Conservation (phyloP, 345 rosid genomes). For the Angophora floribunda region DNA sequence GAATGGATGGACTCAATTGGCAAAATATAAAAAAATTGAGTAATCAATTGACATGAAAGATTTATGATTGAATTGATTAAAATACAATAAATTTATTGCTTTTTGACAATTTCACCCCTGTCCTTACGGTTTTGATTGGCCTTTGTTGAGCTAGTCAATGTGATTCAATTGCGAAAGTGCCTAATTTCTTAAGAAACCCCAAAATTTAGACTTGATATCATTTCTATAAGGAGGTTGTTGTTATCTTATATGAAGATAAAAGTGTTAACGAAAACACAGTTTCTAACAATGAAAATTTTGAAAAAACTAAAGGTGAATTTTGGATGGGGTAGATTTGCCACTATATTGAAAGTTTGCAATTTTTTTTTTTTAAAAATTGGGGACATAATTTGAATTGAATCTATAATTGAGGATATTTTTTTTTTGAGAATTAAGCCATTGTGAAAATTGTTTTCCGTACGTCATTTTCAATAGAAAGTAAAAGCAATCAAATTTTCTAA, state of each 20-base stretch:
- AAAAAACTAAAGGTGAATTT: not conserved
- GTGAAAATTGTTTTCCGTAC: not conserved
- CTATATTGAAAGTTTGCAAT: fast-evolving
- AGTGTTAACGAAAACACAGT: not conserved
- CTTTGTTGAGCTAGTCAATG: not conserved
- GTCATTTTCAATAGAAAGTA: not conserved
- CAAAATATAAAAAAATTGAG: not conserved
- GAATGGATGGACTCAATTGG: too few relatives aligned
- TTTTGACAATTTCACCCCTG: not conserved
- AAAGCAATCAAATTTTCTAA: not conserved
- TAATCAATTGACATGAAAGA: too few relatives aligned
- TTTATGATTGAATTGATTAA: too few relatives aligned
- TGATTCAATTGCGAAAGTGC: not conserved
- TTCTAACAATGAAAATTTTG: not conserved
- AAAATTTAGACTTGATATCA: not conserved
- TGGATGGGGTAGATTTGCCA: not conserved
- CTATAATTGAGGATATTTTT: not conserved
- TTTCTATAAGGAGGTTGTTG: not conserved
- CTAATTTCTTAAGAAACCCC: not conserved
- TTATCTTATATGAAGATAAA: not conserved
- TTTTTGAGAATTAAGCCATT: not conserved
- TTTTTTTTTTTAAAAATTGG: not conserved
- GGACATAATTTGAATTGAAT: not conserved
- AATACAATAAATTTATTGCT: too few relatives aligned
- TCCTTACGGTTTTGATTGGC: not conserved